Conservation (phyloP, 768 basidiomycete genomes). For the Tricholoma sp. region DNA sequence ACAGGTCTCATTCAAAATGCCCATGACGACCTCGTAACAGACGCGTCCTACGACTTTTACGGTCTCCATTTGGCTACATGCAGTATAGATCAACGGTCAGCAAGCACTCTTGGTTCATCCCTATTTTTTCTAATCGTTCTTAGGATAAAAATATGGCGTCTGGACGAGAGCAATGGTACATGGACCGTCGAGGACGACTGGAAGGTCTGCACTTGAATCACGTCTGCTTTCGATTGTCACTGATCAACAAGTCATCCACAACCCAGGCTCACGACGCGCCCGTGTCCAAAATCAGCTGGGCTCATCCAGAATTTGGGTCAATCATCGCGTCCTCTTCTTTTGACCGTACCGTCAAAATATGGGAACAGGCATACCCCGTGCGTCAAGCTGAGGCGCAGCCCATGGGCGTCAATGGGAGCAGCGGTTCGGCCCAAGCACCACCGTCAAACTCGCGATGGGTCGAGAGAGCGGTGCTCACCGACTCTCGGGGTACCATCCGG, state of each 20-base stretch:
- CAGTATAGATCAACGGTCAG: constrained; percentile 75
- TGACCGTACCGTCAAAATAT: constrained; percentile 89
- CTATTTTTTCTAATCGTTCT: not conserved
- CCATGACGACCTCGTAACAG: constrained; percentile 78
- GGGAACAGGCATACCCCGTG: constrained; percentile 58
- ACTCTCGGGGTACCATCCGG: constrained; percentile 83
- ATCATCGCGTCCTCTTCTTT: constrained; percentile 85
- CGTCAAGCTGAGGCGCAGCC: constrained; percentile 25
- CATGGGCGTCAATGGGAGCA: constrained; percentile 19
- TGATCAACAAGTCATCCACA: not conserved
- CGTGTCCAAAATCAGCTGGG: constrained; percentile 80
- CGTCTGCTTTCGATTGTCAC: not conserved
- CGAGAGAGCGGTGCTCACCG: constrained; percentile 68
- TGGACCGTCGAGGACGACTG: constrained; percentile 87
- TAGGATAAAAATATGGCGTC: constrained; percentile 83
- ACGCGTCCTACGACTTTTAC: constrained; percentile 88
- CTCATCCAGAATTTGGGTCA: constrained; percentile 88
- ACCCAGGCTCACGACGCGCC: constrained; percentile 91
- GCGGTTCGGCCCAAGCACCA: constrained; percentile 13
- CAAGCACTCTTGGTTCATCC: constrained; percentile 3
- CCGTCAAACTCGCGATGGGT: constrained; percentile 53
- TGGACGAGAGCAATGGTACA: constrained; percentile 65
- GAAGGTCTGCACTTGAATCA: constrained; percentile 52
- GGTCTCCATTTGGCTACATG: constrained; percentile 78
- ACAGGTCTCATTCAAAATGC: constrained; percentile 74